Percentiles rank a stretch among this genome's conserved stretches.
phyloP scores from a whole-genome alignment of 768 basidiomycete species.

The Gloeopeniophorella convolvens region DNA sequence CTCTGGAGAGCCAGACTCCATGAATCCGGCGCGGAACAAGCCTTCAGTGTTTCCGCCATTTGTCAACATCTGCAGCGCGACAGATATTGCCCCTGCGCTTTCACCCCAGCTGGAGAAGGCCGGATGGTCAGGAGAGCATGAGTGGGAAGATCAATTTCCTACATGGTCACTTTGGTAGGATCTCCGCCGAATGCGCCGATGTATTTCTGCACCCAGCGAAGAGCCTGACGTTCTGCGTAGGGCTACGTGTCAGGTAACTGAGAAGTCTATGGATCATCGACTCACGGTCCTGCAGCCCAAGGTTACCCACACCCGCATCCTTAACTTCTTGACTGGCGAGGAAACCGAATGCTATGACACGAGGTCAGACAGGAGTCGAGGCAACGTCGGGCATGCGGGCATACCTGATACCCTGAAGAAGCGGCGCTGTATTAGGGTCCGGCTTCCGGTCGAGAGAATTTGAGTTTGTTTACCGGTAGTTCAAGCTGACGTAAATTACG shows the following conservation, averaged over 20 bases:
- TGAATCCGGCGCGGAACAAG: constrained; percentile 37
- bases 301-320: constrained; percentile 48
- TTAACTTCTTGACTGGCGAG: constrained; percentile 44
- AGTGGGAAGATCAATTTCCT: constrained; percentile 20
- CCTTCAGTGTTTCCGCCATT: constrained; percentile 32
- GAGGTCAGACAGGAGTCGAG: neutral
- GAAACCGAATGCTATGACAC: constrained; percentile 40
- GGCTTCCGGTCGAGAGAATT: neutral
- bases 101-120: constrained; percentile 37
- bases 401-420: constrained; percentile 4
- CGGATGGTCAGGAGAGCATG: neutral
- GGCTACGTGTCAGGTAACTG: no score
- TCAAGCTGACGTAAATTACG: constrained; percentile 24
- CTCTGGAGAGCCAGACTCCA: constrained; percentile 37
- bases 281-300: constrained; percentile 59
- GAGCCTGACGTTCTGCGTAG: constrained; percentile 43
- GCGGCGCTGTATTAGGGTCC: neutral
- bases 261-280: no score
- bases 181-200: constrained; percentile 60
- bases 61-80: constrained; percentile 36
- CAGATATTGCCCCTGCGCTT: constrained; percentile 46
- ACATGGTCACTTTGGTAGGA: constrained; percentile 52
- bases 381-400: neutral
- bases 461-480: constrained; percentile 20
- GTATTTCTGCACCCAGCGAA: constrained; percentile 62